Evolutionary conservation across 1,284 basidiomycete genomes (phyloP), one percentile per base, ranked within the genome.

Genomic region (Golubevia pallescens): DNA sequence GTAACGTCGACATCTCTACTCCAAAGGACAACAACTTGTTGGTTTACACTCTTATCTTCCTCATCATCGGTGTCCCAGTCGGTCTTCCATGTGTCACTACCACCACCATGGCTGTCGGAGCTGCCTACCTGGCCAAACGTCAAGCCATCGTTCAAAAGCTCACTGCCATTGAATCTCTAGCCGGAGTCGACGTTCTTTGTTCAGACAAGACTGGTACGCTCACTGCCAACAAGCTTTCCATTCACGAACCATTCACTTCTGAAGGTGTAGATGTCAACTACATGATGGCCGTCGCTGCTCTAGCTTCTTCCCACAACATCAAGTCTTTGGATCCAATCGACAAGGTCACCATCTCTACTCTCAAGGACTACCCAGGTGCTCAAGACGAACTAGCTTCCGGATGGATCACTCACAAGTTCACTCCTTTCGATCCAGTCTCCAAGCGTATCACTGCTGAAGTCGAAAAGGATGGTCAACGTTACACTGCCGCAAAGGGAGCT

Each of bases 111-210:
- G 89, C 89, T 42, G 89, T 89, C 71, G 89, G 89, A 62, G 89
- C 89, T 51, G 88, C 89, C 5, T 89, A 89, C 84, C 87, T 90
- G 54, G 89, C 89, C 32, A 86, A 87, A 67, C 86, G 87, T 53
- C 87, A 89, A 76, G 89, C 88, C n/a, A 89, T 90, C 79, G 89
- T 90, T n/a, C 89, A 89, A 80, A 89, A 89, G 83, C 86, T 90
- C 56, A 89, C 89, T 13, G 89, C 89, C 58, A 89, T 90, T 81
- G 89, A 90, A 80, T 88, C 88, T 38, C 86, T 90, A 23, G 89
- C 89, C 24, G 89, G 89, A 75, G 89, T 89, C 67, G 88, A 89
- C 71, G 88, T 89, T 32, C 87, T 89, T 51, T 89, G 89, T 84
- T 88, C 88, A 42, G 89, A 89, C 81, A 89, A 89, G 87, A 89